Evolutionary conservation across 805 yeast genomes (phyloP).

Genomic region (Spathaspora sp.): DNA sequence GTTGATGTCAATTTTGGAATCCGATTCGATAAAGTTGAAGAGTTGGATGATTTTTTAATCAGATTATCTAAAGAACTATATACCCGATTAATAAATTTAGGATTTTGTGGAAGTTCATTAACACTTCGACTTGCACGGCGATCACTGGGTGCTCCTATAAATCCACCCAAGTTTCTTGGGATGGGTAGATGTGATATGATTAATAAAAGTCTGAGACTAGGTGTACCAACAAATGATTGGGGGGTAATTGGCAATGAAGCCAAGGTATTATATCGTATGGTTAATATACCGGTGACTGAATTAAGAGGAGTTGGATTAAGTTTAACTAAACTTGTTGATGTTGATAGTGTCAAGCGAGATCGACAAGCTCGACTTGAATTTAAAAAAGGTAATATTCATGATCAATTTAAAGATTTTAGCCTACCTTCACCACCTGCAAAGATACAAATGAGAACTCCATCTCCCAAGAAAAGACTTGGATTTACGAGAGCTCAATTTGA

Average conservation of each 20-base stretch:
- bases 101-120: slow-evolving; percentile 52
- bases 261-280: slow-evolving; percentile 49
- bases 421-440: not conserved
- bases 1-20: slow-evolving; percentile 93
- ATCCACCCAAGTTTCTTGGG: slow-evolving; percentile 79
- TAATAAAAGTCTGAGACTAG: slow-evolving; percentile 57
- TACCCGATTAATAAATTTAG: slow-evolving; percentile 44
- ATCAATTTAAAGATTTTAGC: slow-evolving; percentile 1
- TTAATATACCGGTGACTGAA: slow-evolving; percentile 62
- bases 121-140: slow-evolving; percentile 65
- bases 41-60: slow-evolving; percentile 62
- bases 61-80: slow-evolving; percentile 58
- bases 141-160: slow-evolving; percentile 63
- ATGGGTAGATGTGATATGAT: slow-evolving; percentile 74
- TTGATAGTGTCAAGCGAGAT: slow-evolving; percentile 17
- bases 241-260: slow-evolving; percentile 62
- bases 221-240: slow-evolving; percentile 55
- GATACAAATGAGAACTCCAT: not conserved
- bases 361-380: slow-evolving; percentile 24
- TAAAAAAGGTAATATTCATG: slow-evolving; percentile 8
- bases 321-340: slow-evolving; percentile 53
- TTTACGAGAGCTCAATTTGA: not conserved
- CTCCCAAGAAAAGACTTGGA: not conserved
- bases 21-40: slow-evolving; percentile 56
- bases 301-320: slow-evolving; percentile 78